Conservation (phyloP, 345 rosid species). For the Gossypium sturtianum region DNA sequence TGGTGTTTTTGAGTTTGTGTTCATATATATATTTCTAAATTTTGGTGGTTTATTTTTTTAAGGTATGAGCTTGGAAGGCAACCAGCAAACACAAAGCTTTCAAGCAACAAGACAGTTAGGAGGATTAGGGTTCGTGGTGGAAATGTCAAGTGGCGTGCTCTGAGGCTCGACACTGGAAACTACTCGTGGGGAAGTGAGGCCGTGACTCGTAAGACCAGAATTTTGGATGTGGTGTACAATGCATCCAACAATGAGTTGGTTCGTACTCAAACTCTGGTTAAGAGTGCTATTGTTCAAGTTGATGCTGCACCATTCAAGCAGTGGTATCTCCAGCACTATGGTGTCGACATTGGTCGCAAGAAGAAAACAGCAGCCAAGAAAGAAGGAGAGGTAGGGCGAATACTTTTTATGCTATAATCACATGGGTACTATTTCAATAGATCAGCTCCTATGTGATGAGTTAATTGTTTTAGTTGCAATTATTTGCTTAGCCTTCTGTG, state of each 20-base stretch:
- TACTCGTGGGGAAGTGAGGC: conserved; percentile 91
- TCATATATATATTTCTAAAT: not conserved
- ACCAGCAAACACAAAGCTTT: conserved; percentile 74
- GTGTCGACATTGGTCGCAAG: conserved; percentile 73
- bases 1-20: no score
- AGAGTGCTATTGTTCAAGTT: conserved; percentile 65
- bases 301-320: conserved; percentile 78
- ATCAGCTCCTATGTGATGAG: not conserved
- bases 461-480: not conserved
- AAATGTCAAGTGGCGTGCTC: conserved; percentile 81
- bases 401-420: not conserved
- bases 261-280: conserved; percentile 73
- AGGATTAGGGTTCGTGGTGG: conserved; percentile 82
- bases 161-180: conserved; percentile 81
- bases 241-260: conserved; percentile 85
- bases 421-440: not conserved
- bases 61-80: conserved; percentile 92
- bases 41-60: not conserved
- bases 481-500: not conserved
- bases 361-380: conserved; percentile 53
- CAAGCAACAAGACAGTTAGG: conserved; percentile 84
- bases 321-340: conserved; percentile 65
- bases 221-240: conserved; percentile 81
- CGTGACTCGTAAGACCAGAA: conserved; percentile 70
- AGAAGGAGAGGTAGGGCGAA: conserved; percentile 46